Conservation (phyloP, 441 rosid genomes). For the Gossypium davidsonii region DNA sequence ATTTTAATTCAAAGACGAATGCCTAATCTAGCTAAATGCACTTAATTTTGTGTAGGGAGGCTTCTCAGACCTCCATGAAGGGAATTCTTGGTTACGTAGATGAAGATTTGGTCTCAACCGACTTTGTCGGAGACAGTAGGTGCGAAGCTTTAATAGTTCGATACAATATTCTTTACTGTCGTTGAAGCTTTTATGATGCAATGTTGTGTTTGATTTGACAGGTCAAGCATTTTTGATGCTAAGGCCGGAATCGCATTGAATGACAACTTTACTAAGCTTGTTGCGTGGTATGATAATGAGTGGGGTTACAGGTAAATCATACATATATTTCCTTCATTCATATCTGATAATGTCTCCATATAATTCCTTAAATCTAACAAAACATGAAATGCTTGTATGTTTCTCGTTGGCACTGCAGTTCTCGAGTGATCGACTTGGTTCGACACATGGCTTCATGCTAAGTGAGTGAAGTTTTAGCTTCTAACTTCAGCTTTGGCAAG, state of each 20-base stretch:
- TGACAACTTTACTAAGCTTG: conserved; percentile 46
- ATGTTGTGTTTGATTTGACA: conserved; percentile 7
- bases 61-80: conserved; percentile 46
- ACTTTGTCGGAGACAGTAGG: conserved; percentile 55
- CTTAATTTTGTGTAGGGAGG: conserved; percentile 34
- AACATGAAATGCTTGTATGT: neutral
- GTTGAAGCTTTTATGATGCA: neutral
- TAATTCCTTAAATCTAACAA: too few species aligned
- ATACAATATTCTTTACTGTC: neutral
- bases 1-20: neutral
- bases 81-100: conserved; percentile 62
- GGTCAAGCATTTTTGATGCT: conserved; percentile 69
- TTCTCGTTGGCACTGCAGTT: conserved; percentile 19
- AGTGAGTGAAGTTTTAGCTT: neutral
- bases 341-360: neutral
- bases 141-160: neutral
- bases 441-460: conserved; percentile 32
- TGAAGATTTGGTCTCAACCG: conserved; percentile 56
- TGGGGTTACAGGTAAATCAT: conserved; percentile 59
- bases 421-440: conserved; percentile 50
- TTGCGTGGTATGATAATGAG: conserved; percentile 59
- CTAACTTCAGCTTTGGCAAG: neutral
- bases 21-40: neutral
- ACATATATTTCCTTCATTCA: neutral
- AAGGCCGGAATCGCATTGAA: conserved; percentile 64